phyloP scores from a whole-genome alignment of 192 early-diverging fungal genomes.

The Cladochytrium replicatum region DNA sequence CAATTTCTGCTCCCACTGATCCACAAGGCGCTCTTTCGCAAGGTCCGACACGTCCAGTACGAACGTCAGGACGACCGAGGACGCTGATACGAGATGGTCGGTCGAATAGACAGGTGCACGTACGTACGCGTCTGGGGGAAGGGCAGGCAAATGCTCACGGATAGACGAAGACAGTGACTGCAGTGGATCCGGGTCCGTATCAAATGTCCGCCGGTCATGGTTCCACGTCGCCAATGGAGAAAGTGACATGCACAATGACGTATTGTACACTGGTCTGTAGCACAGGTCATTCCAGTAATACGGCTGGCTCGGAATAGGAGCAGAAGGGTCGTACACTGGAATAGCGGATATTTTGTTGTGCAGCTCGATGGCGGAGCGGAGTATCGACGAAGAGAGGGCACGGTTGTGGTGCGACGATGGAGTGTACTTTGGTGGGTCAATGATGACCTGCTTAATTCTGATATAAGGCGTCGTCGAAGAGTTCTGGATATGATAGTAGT shows the following conservation, averaged over 20 bases:
- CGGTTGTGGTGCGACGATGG: not conserved
- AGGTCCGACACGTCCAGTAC: slow-evolving; percentile 14
- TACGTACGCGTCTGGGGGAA: not conserved
- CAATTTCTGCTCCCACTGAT: slow-evolving; percentile 11
- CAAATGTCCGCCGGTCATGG: slow-evolving; percentile 1
- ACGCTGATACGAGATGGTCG: not conserved
- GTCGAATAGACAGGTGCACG: slow-evolving; percentile 1
- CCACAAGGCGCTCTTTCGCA: not conserved
- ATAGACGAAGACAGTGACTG: slow-evolving; percentile 2
- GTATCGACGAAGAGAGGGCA: slow-evolving; percentile 3
- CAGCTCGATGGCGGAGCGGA: slow-evolving; percentile 1
- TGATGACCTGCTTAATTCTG: slow-evolving; percentile 16
- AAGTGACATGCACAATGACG: slow-evolving; percentile 2
- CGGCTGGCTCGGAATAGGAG: no score
- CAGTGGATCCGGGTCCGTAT: slow-evolving; percentile 3
- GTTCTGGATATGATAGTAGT: slow-evolving; percentile 23
- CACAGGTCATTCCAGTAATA: not conserved
- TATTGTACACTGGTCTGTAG: not conserved
- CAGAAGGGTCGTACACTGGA: not conserved
- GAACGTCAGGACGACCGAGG: slow-evolving; percentile 13
- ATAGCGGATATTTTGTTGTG: slow-evolving; percentile 8
- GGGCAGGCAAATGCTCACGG: slow-evolving; percentile 2
- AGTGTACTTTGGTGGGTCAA: slow-evolving; percentile 1
- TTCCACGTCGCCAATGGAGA: not conserved
- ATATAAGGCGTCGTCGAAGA: slow-evolving; percentile 7